Percentiles rank a stretch among this genome's conserved stretches.
Conservation (phyloP, 805 yeast species). For the Yarrowia sp. region DNA sequence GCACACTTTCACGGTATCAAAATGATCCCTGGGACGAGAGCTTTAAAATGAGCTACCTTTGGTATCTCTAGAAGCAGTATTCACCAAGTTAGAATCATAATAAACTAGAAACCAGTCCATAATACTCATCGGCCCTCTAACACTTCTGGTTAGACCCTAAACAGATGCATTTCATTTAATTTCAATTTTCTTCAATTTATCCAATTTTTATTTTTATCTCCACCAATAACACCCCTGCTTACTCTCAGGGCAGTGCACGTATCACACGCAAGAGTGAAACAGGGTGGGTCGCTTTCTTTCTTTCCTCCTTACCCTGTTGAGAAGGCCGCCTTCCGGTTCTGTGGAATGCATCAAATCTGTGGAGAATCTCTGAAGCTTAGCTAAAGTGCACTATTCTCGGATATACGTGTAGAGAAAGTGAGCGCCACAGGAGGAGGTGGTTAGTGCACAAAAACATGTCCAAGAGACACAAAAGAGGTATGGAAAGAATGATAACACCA, state of each 20-base stretch:
- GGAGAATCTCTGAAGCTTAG: not conserved
- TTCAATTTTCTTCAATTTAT: not conserved
- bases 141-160: not conserved
- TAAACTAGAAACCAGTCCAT: too few relatives aligned
- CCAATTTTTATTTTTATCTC: not conserved
- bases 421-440: not conserved
- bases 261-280: not conserved
- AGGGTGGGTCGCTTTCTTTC: not conserved
- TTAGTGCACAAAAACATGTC: too few relatives aligned
- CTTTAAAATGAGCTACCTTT: too few relatives aligned
- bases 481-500: too few relatives aligned
- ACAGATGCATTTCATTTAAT: too few relatives aligned
- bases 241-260: not conserved
- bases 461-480: not conserved
- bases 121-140: not conserved
- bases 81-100: too few relatives aligned
- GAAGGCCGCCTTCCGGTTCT: not conserved
- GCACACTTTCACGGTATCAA: too few relatives aligned
- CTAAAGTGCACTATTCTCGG: not conserved
- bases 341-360: slow-evolving; percentile 3
- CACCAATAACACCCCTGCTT: not conserved
- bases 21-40: too few relatives aligned
- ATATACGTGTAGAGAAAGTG: too few relatives aligned
- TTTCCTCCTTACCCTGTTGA: not conserved
- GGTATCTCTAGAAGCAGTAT: too few relatives aligned